phyloP scores from a whole-genome alignment of 2,329 filamentous ascomycete species.

The Exophiala alcalophila region DNA sequence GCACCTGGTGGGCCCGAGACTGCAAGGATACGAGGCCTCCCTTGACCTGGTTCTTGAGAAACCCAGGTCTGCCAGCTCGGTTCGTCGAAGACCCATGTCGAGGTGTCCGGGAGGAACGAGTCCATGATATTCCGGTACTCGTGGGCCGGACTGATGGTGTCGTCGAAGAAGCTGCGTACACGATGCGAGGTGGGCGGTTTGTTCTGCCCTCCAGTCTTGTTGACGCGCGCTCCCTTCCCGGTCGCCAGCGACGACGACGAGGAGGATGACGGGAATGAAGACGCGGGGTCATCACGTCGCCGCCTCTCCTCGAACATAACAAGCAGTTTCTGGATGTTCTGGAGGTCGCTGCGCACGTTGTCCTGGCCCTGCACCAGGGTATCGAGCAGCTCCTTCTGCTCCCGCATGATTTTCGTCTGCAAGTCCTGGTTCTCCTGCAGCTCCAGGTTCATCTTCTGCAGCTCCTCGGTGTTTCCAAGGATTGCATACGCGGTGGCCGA shows the following conservation, averaged over 20 bases:
- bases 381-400: conserved; percentile 7
- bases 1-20: conserved; percentile 1
- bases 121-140: conserved; percentile 7
- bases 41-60: conserved; percentile 1
- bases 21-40: neutral
- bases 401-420: conserved; percentile 6
- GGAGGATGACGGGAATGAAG: too few species aligned
- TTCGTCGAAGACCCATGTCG: conserved; percentile 9
- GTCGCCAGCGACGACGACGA: too few species aligned
- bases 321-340: conserved; percentile 6
- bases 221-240: neutral
- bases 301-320: conserved; percentile 6
- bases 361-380: conserved; percentile 5
- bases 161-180: conserved; percentile 8
- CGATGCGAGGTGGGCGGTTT: conserved; percentile 5
- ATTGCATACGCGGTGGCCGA: conserved; percentile 13
- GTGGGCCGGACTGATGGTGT: conserved; percentile 1
- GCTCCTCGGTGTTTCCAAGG: conserved; percentile 16
- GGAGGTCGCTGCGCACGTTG: conserved; percentile 1
- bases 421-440: conserved; percentile 11
- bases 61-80: conserved; percentile 5
- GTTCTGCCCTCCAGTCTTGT: conserved; percentile 1
- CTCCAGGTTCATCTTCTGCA: conserved; percentile 9
- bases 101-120: conserved; percentile 3
- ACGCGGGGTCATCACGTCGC: conserved; percentile 1